Evolutionary conservation across 164 flowering plant species (phyloP).

Genomic region (Liquidambar formosana): DNA sequence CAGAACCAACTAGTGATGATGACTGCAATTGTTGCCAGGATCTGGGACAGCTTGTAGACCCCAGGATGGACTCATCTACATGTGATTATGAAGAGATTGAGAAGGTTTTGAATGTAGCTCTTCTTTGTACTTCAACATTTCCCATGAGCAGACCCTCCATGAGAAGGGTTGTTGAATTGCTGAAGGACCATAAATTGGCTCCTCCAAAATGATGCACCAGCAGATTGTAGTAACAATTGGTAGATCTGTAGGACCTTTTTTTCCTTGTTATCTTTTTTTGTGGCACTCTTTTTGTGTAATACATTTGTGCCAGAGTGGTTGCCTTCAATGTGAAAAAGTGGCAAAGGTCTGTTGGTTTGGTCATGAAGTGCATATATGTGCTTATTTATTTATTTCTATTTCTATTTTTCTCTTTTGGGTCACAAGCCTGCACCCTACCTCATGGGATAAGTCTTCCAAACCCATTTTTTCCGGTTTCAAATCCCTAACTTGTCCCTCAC

Average conservation of each 20-base stretch:
- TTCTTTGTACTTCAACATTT: conserved; percentile 54
- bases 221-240: not conserved
- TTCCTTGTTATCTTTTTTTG: too few species aligned
- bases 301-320: too few species aligned
- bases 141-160: conserved; percentile 74
- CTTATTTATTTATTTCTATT: too few species aligned
- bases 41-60: conserved; percentile 45
- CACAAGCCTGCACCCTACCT: too few species aligned
- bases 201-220: conserved; percentile 6
- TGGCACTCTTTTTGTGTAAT: too few species aligned
- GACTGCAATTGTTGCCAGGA: not conserved
- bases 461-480: too few species aligned
- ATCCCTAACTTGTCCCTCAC: too few species aligned
- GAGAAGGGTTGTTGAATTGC: conserved; percentile 70
- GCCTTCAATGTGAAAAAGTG: too few species aligned
- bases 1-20: conserved; percentile 6
- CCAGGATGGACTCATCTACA: conserved; percentile 33
- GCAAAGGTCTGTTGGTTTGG: too few species aligned
- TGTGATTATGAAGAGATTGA: conserved; percentile 40
- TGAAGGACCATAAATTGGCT: conserved; percentile 30
- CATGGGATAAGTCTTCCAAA: too few species aligned
- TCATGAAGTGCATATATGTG: too few species aligned
- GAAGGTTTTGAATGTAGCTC: conserved; percentile 58
- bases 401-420: too few species aligned
- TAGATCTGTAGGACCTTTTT: not conserved